These are phyloP conservation scores for Diaporthe humulicola DNA, from an alignment of 2,329 filamentous ascomycete genomes.

Conservation along the genomic window DNA sequence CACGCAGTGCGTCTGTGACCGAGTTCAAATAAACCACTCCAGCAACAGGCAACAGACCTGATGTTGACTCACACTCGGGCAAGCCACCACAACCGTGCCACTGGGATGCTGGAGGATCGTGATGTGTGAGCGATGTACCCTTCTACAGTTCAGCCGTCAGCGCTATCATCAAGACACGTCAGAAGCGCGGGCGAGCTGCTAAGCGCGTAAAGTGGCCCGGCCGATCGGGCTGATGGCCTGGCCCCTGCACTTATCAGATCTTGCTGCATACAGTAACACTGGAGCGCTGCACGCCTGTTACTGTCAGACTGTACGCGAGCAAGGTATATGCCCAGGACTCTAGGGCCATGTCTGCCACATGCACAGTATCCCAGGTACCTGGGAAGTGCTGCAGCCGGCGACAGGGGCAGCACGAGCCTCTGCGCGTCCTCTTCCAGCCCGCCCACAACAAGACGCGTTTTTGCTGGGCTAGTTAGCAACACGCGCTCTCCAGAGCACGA, in stretches of 20 bases:
- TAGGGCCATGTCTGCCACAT: not conserved
- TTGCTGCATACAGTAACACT: not conserved
- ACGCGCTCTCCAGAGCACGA: constrained; percentile 37
- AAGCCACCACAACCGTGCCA: constrained; percentile 15
- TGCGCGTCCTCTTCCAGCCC: constrained; percentile 32
- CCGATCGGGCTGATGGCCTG: not conserved
- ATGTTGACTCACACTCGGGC: constrained; percentile 21
- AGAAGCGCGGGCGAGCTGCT: constrained; percentile 20
- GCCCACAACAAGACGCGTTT: constrained; percentile 35
- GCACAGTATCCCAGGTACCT: constrained; percentile 26
- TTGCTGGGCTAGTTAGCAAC: constrained; percentile 30
- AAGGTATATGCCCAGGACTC: not conserved
- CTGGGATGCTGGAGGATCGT: constrained; percentile 19
- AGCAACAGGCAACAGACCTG: constrained; percentile 16
- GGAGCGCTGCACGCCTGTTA: not conserved
- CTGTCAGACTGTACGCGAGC: not conserved
- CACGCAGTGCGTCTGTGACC: not conserved
- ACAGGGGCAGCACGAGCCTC: constrained; percentile 36
- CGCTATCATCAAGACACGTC: constrained; percentile 4
- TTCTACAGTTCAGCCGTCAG: not conserved
- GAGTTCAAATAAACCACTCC: not conserved
- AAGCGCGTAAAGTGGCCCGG: constrained; percentile 27
- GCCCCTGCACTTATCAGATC: constrained; percentile 22
- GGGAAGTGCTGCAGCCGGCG: constrained; percentile 26
- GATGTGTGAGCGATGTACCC: constrained; percentile 8